A percentile compares a stretch with the other conserved stretches of the same genome.
phyloP scores from a whole-genome alignment of 164 flowering plant species.

The Annona cherimola region DNA sequence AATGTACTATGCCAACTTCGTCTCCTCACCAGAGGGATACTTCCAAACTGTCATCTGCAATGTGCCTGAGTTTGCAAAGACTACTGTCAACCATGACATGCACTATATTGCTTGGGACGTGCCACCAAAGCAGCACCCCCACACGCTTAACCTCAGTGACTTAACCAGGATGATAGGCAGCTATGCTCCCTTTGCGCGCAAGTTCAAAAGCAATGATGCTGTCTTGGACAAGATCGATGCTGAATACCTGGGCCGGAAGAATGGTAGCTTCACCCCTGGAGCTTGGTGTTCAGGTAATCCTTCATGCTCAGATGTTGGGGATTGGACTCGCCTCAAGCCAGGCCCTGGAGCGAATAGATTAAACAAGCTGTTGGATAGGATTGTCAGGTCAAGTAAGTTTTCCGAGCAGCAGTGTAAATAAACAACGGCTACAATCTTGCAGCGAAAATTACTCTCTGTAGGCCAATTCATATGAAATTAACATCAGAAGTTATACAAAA shows the following conservation, averaged over 20 bases:
- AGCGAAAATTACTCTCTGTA: not conserved
- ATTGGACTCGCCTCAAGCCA: slow-evolving; percentile 39
- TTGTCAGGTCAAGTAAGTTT: slow-evolving; percentile 24
- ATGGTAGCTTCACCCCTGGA: slow-evolving; percentile 66
- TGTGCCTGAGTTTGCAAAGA: slow-evolving; percentile 50
- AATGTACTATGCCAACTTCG: slow-evolving; percentile 80
- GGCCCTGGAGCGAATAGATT: slow-evolving; percentile 65
- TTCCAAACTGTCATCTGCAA: slow-evolving; percentile 85
- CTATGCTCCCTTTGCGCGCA: slow-evolving; percentile 71
- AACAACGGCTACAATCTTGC: not conserved
- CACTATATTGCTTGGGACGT: slow-evolving; percentile 81
- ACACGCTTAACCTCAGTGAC: slow-evolving; percentile 50
- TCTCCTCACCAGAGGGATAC: slow-evolving; percentile 88
- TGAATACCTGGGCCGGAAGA: slow-evolving; percentile 42
- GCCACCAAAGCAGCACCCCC: slow-evolving; percentile 84
- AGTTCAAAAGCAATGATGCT: slow-evolving; percentile 49
- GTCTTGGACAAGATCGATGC: slow-evolving; percentile 60
- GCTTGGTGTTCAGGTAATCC: slow-evolving; percentile 79
- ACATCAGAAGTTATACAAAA: not conserved
- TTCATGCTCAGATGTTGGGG: slow-evolving; percentile 50
- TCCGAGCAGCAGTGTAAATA: slow-evolving; percentile 52
- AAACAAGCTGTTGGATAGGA: slow-evolving; percentile 29
- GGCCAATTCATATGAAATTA: slow-evolving; percentile 2
- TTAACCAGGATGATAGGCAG: slow-evolving; percentile 48
- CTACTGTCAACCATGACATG: slow-evolving; percentile 65